Evolutionary conservation across 140 eudicot species (phyloP), one percentile per base, ranked within the genome.

Genomic region (Oenanthe javanica): DNA sequence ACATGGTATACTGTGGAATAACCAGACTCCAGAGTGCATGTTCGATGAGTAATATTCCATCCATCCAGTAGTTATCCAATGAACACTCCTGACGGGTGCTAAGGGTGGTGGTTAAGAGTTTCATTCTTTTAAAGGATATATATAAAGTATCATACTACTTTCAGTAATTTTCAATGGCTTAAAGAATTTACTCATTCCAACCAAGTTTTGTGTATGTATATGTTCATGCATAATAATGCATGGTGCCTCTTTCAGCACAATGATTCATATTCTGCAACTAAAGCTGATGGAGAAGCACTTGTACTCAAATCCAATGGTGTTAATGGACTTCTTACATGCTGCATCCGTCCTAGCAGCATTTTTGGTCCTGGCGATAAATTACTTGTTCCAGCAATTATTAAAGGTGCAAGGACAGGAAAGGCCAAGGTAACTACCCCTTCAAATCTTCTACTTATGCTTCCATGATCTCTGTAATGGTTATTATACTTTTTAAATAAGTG

Each of bases 341-440:
- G 96, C 85, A 84, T 94, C 48, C 89, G 98, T 76, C 98, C 98
- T 72, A 94, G 98, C 86, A 86, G 96, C 67, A 87, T 94, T 77
- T 94, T 94, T 85, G 98, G 98, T 79, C 97, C 97, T 70, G 96
- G 98, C 71, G 98, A 94, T 85, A 91, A 82, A 80, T 84, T 90
- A 83, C 84, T 94, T 83, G 91, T 94, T 85, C 98, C 98, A 67
- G 83, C 97, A 21, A 80, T 94, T 79, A 89, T 92, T 80, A 55
- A 23, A 43, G 96, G 96, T 79, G 96, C 97, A 74, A 85, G 92
- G 85, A 87, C 93, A 77, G 97, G 97, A 70, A 92, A 87, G 78
- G 82, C 88, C 8, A 92, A 89, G 97, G 98, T 94, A 81, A 81
- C 16, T 76, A 78, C 47, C 77, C 49, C 50, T 45, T 82, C 77